Percentiles rank a stretch among this genome's conserved stretches.
These are phyloP conservation scores for Epichloe sylvatica DNA, from an alignment of 2,329 filamentous ascomycete genomes.

Conservation along the genomic window DNA sequence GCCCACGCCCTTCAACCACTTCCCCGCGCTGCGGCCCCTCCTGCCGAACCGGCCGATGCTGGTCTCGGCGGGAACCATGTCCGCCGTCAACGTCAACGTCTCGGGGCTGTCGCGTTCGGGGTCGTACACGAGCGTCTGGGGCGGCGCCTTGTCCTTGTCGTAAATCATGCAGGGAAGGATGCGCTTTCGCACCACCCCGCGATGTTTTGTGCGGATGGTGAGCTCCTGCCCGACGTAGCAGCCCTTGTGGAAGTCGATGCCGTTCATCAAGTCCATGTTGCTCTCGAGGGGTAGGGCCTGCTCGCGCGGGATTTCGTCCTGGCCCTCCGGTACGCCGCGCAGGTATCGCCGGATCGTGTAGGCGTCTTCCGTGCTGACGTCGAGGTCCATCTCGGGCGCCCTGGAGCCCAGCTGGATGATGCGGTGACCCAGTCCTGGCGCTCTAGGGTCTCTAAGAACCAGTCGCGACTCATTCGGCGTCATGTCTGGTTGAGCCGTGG, in stretches of 20 bases:
- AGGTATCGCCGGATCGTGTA: constrained; percentile 71
- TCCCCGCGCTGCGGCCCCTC: constrained; percentile 61
- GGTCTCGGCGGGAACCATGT: constrained; percentile 29
- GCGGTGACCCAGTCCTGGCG: constrained; percentile 42
- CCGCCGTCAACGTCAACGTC: constrained; percentile 16
- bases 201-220: constrained; percentile 89
- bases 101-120: constrained; percentile 16
- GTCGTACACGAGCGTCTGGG: constrained; percentile 33
- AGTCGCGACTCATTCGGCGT: constrained; percentile 13
- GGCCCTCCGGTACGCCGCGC: constrained; percentile 73
- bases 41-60: constrained; percentile 38
- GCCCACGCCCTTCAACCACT: constrained; percentile 64
- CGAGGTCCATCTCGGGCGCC: constrained; percentile 26
- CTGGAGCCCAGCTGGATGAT: constrained; percentile 22
- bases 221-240: constrained; percentile 96
- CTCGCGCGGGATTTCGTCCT: constrained; percentile 58
- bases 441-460: constrained; percentile 36
- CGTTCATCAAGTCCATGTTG: constrained; percentile 76
- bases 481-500: neutral
- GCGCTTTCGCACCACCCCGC: constrained; percentile 82
- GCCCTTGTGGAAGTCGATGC: constrained; percentile 86
- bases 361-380: constrained; percentile 35
- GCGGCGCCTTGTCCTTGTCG: constrained; percentile 25
- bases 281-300: constrained; percentile 70
- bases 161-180: constrained; percentile 72